Evolutionary conservation across 2,329 filamentous ascomycete genomes (phyloP), one percentile per base, ranked within the genome.

Genomic region (Phialemoniopsis sp.): DNA sequence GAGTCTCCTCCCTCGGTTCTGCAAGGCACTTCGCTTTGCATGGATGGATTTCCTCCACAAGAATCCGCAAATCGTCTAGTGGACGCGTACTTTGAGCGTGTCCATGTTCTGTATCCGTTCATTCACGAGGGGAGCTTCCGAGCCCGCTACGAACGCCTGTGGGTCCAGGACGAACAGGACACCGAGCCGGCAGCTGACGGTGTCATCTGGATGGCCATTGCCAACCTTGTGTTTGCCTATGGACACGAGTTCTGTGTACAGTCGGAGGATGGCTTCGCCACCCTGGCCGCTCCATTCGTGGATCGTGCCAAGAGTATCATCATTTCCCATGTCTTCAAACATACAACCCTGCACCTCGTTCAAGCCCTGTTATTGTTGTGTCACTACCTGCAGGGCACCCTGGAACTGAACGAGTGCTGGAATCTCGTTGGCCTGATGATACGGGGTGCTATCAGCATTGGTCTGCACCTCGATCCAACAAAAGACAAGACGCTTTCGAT

Each of bases 391-490:
- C 37, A 39, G 13, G 31, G 30, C 18, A 33, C 37, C n/a, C 31
- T 39, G n/a, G 37, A 39, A 21, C 37, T 39, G 6, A 39, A 39
- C 31, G 30, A 39, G 13, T 39, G 37, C 31, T 39, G 37, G 37
- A 39, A 30, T 14, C 17, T 39, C 6, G 31, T 39, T 14, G 37
- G 37, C 10, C 37, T 39, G 8, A 32, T 32, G 12, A 32, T 39
- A 19, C 37, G 37, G 13, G 15, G 30, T 13, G 37, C 37, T 18
- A 30, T 33, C n/a, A 32, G 34, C 18, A 13, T 39, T 6, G 37
- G 37, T 14, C 37, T 39, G 18, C 29, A 39, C 17, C 18, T 39
- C 26, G n/a, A n/a, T n/a, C 30, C 31, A 13, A 32, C 37, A 3
- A 10, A 17, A 7, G 30, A 33, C 16, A 32, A 14, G 5, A 32